Evolutionary conservation across 306 rosid species (phyloP).

Genomic region (Betula pendula): DNA sequence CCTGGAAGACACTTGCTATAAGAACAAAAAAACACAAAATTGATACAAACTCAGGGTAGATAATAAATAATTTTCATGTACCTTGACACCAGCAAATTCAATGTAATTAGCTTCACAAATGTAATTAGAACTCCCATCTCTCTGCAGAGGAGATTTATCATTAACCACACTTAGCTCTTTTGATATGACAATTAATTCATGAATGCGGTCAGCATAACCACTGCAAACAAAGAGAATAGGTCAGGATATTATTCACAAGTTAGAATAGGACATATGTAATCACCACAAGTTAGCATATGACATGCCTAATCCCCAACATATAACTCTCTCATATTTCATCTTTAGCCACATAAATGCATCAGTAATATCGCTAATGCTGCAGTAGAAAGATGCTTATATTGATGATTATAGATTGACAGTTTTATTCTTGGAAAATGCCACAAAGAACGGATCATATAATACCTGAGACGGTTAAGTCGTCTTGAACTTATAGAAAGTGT

Average conservation of each 20-base stretch:
- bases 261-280: constrained; percentile 7
- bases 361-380: background rate
- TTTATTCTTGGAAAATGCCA: background rate
- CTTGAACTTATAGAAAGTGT: constrained; percentile 94
- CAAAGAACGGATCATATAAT: constrained; percentile 27
- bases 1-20: constrained; percentile 53
- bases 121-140: constrained; percentile 60
- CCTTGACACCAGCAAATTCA: constrained; percentile 90
- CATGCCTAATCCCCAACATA: constrained; percentile 17
- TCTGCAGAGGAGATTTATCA: constrained; percentile 57
- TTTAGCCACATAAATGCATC: background rate
- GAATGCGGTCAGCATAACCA: constrained; percentile 95
- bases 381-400: background rate
- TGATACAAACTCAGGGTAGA: constrained; percentile 12
- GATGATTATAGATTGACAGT: background rate
- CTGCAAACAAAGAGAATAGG: constrained; percentile 42
- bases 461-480: constrained; percentile 94
- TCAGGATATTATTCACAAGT: constrained; percentile 23
- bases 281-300: constrained; percentile 10
- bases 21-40: constrained; percentile 30
- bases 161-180: constrained; percentile 69
- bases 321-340: background rate
- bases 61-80: constrained; percentile 27
- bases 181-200: constrained; percentile 77
- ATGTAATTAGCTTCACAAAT: constrained; percentile 89